A percentile compares a stretch with the other conserved stretches of the same genome.
Evolutionary conservation across 2,329 filamentous ascomycete species (phyloP).

Genomic region (Neospermospora avenae): DNA sequence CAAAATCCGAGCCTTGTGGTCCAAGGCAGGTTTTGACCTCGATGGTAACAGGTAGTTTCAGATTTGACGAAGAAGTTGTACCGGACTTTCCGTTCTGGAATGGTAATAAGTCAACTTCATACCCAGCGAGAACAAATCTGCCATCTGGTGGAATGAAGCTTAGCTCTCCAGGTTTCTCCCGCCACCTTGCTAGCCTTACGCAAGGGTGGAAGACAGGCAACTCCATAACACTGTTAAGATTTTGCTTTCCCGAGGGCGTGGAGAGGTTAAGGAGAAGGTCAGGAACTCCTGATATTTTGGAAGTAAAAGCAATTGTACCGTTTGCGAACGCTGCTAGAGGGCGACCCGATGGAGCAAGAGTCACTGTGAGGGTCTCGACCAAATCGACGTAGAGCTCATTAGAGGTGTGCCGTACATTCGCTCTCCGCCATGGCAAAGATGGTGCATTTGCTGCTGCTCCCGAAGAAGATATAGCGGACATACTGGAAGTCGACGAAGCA

Average conservation of each 20-base stretch:
- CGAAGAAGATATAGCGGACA: slow-evolving; percentile 34
- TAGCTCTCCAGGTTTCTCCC: slow-evolving; percentile 82
- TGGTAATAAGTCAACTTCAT: slow-evolving; percentile 88
- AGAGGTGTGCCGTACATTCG: slow-evolving; percentile 91
- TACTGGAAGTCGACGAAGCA: slow-evolving; percentile 30
- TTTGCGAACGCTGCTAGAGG: slow-evolving; percentile 84
- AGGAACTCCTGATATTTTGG: slow-evolving; percentile 90
- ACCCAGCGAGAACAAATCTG: slow-evolving; percentile 87
- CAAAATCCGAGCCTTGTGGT: slow-evolving; percentile 74
- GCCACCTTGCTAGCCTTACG: slow-evolving; percentile 86
- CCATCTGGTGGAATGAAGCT: slow-evolving; percentile 96
- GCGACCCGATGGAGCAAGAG: slow-evolving; percentile 83
- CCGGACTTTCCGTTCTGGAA: slow-evolving; percentile 57
- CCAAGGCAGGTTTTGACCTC: slow-evolving; percentile 82
- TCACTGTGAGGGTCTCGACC: slow-evolving; percentile 84
- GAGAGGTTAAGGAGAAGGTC: slow-evolving; percentile 81
- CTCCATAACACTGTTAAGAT: slow-evolving; percentile 71
- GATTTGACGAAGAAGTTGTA: slow-evolving; percentile 50
- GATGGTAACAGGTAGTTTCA: slow-evolving; percentile 78
- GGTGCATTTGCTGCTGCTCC: slow-evolving; percentile 45
- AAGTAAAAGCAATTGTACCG: slow-evolving; percentile 90
- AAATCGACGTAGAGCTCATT: slow-evolving; percentile 98
- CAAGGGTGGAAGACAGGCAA: slow-evolving; percentile 95
- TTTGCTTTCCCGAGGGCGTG: slow-evolving; percentile 76
- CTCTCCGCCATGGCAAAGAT: slow-evolving; percentile 79